Evolutionary conservation across 371 early-diverging fungal genomes (phyloP), one percentile per base, ranked within the genome.

Genomic region (Mucor lusitanicus): DNA sequence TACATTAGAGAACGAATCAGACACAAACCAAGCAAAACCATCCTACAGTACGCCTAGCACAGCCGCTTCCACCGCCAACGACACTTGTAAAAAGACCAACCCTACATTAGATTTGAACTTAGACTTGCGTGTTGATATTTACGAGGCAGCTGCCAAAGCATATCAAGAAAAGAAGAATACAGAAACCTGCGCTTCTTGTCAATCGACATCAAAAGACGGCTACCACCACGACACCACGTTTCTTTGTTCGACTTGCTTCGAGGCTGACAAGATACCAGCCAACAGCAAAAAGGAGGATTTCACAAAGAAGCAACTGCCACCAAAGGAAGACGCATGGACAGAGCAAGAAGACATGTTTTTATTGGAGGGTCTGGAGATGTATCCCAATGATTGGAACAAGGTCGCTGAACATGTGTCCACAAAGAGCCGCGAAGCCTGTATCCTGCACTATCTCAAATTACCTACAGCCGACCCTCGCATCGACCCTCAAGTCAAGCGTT

Each of bases 391-490:
- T 32, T 83, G 83, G 83, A 65, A 76, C 30, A 64, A 66, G 30
- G 71, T 83, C 40, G 75, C 79, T 3, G 64, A 80, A 3, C 83
- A 83, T 63, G 79, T 83, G 1, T 61, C 72, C 15, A 77, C 75
- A 6, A 70, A 73, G 32, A 73, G 72, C 11, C 76, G 76, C 1
- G 83, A 83, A 35, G 78, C 72, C 12, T 83, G 83, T 72, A 74
- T 83, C 4, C 64, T 80, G 21, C 83, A 79, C 35, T 83, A 74
- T 44, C 69, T 83, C 5, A 65, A 74, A 15, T 39, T 83, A 23
- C 83, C 83, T 25, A 61, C 72, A 8, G 68, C 70, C 15, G 98
- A 99, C 62, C 91, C 93, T 1, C 90, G 89, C 72, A 69, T 93
- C 21, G 76, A 83, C 53, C 23, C 59, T 54, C 46, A 85, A 67